These are phyloP conservation scores for Nicotiana noctiflora DNA, from an alignment of 257 asterid species.

Conservation along the genomic window DNA sequence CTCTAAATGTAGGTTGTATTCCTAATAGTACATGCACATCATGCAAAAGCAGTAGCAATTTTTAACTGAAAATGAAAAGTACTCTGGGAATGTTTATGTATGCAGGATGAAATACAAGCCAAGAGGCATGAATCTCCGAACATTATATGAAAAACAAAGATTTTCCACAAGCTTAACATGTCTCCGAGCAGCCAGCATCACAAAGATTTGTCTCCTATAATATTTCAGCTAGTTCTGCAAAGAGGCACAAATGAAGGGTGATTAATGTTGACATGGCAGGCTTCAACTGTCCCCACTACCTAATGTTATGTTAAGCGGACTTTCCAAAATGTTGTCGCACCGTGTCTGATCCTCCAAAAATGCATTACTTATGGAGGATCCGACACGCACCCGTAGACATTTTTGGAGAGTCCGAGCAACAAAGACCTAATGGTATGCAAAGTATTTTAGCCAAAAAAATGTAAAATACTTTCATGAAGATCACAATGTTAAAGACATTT, in stretches of 20 bases:
- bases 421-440: too few species aligned
- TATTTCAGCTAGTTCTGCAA: slow-evolving; percentile 29
- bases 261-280: neutral
- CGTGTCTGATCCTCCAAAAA: too few species aligned
- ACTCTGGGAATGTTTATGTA: slow-evolving; percentile 1
- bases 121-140: slow-evolving; percentile 13
- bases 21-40: neutral
- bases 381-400: too few species aligned
- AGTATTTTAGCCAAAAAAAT: neutral
- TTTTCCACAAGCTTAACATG: slow-evolving; percentile 16
- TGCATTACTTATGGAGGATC: too few species aligned
- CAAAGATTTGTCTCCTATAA: slow-evolving; percentile 7
- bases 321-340: too few species aligned
- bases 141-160: slow-evolving; percentile 13
- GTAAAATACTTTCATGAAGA: neutral
- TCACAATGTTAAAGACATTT: neutral
- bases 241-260: neutral
- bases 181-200: slow-evolving; percentile 5
- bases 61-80: neutral
- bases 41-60: neutral
- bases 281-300: neutral
- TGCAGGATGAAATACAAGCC: slow-evolving; percentile 17
- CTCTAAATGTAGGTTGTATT: neutral
- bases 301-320: neutral
- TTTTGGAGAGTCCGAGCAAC: too few species aligned